Conservation (phyloP, 2,329 filamentous ascomycete species). For the Ophiocordyceps australis region DNA sequence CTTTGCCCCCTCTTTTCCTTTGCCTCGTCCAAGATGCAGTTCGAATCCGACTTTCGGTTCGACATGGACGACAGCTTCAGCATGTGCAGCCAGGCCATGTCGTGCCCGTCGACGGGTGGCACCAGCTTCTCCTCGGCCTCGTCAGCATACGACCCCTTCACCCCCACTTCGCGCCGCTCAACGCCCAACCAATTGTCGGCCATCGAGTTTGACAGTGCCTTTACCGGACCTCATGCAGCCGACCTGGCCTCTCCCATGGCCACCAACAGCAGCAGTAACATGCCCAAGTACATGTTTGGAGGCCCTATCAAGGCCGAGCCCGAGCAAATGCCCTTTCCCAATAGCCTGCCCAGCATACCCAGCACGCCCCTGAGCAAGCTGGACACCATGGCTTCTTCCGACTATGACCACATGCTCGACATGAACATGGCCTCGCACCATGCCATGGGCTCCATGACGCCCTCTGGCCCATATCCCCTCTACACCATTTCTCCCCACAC, state of each 20-base stretch:
- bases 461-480: conserved; percentile 15
- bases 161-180: conserved; percentile 24
- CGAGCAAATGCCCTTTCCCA: conserved; percentile 13
- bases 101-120: conserved; percentile 14
- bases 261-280: conserved; percentile 7
- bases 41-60: conserved; percentile 18
- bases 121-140: conserved; percentile 21
- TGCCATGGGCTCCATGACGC: conserved; percentile 18
- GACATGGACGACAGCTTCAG: conserved; percentile 21
- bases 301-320: conserved; percentile 13
- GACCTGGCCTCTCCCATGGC: conserved; percentile 18
- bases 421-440: conserved; percentile 14
- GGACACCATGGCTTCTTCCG: conserved; percentile 13
- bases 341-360: conserved; percentile 16
- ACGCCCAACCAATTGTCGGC: conserved; percentile 19
- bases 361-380: conserved; percentile 18
- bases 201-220: conserved; percentile 18
- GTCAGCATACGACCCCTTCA: conserved; percentile 23
- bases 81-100: conserved; percentile 16
- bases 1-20: background rate
- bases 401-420: conserved; percentile 20
- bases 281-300: conserved; percentile 16
- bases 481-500: conserved; percentile 16
- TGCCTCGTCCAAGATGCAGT: conserved; percentile 11
- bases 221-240: conserved; percentile 9